phyloP scores from a whole-genome alignment of 768 basidiomycete species.

The Amanita molliuscula region DNA sequence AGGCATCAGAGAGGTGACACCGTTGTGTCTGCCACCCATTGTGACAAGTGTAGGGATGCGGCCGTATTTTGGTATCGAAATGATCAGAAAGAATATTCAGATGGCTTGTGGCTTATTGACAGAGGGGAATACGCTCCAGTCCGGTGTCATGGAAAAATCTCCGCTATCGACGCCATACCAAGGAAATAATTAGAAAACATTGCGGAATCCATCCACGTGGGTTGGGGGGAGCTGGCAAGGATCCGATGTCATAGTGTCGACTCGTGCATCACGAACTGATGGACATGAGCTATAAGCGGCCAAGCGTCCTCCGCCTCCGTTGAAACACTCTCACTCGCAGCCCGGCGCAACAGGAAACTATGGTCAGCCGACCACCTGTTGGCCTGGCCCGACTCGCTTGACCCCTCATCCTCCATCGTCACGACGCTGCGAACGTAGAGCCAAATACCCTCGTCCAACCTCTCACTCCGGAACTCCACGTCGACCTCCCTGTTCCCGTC shows the following conservation, averaged over 20 bases:
- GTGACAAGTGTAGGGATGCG: conserved; percentile 42
- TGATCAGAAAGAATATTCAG: conserved; percentile 44
- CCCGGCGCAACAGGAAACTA: not conserved
- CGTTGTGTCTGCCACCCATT: conserved; percentile 58
- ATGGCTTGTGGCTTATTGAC: conserved; percentile 34
- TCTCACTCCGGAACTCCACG: not conserved
- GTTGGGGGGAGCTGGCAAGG: too few species aligned
- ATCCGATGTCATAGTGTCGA: not conserved
- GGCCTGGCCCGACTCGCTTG: not conserved
- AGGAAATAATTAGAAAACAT: not conserved
- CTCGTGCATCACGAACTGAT: conserved; percentile 4
- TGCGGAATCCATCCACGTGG: too few species aligned
- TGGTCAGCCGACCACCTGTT: not conserved
- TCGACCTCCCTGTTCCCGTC: not conserved
- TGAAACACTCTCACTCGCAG: too few species aligned
- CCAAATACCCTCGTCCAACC: not conserved
- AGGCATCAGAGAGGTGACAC: conserved; percentile 43
- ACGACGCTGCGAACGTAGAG: not conserved
- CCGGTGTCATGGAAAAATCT: not conserved
- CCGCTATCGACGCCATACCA: not conserved
- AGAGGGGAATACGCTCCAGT: not conserved
- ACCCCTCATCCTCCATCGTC: not conserved
- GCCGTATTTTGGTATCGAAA: conserved; percentile 44
- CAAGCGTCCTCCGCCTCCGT: not conserved
- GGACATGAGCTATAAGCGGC: not conserved